Evolutionary conservation across 352 stramenopile genomes (phyloP).

Genomic region (Plasmopara viticola): DNA sequence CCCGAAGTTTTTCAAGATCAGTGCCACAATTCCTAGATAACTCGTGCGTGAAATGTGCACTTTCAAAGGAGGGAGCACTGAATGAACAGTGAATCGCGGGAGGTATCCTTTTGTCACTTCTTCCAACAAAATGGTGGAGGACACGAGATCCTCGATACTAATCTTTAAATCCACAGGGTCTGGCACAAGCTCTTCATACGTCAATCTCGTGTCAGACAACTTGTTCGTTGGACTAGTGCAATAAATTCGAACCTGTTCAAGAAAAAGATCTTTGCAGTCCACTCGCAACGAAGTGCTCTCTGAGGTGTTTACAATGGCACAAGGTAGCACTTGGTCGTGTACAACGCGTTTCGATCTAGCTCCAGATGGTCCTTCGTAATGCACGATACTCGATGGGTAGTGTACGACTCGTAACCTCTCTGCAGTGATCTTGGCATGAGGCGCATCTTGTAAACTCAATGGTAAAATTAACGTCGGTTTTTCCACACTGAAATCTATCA

Average conservation of each 20-base stretch:
- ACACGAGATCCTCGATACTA: conserved; percentile 63
- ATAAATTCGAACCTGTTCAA: conserved; percentile 56
- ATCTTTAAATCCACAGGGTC: conserved; percentile 45
- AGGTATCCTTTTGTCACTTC: conserved; percentile 27
- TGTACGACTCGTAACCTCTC: conserved; percentile 51
- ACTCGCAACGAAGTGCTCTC: conserved; percentile 23
- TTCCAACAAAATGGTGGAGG: conserved; percentile 35
- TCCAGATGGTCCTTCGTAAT: conserved; percentile 32
- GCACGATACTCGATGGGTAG: conserved; percentile 49
- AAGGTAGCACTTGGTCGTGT: conserved; percentile 17
- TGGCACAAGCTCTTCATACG: conserved; percentile 34
- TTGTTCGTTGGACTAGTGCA: conserved; percentile 19
- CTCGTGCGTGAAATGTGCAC: conserved; percentile 29
- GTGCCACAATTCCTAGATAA: conserved; percentile 59
- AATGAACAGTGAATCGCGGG: conserved; percentile 60
- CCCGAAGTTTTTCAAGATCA: conserved; percentile 71
- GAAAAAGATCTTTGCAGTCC: conserved; percentile 35
- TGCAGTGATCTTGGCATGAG: conserved; percentile 56
- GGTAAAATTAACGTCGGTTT: conserved; percentile 68
- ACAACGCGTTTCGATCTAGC: conserved; percentile 29
- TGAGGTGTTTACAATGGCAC: conserved; percentile 12
- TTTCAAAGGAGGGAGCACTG: conserved; percentile 25
- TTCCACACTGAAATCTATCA: conserved; percentile 44
- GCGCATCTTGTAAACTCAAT: conserved; percentile 39
- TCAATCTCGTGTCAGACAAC: conserved; percentile 3